phyloP scores from a whole-genome alignment of 192 early-diverging fungal species.

The Gonapodya prolifera region DNA sequence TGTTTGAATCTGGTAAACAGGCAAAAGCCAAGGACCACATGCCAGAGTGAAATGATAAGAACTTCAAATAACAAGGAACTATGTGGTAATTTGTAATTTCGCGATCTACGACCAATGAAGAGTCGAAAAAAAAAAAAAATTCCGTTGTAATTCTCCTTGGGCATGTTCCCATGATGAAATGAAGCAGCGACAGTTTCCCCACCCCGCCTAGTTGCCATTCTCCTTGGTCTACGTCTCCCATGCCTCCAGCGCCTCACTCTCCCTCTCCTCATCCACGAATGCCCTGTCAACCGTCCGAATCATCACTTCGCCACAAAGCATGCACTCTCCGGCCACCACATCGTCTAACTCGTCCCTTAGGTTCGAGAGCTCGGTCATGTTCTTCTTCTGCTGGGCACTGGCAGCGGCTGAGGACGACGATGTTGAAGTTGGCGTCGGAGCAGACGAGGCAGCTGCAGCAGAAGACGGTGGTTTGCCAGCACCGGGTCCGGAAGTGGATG shows the following conservation, averaged over 20 bases:
- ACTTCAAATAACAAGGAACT: too few relatives aligned
- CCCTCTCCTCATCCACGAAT: slow-evolving; percentile 48
- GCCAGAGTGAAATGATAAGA: too few relatives aligned
- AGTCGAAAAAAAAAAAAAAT: too few relatives aligned
- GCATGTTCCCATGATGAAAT: too few relatives aligned
- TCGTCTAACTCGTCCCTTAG: slow-evolving; percentile 61
- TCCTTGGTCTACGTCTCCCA: neutral
- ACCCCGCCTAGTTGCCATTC: too few relatives aligned
- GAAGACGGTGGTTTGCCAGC: neutral
- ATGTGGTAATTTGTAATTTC: too few relatives aligned
- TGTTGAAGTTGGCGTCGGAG: neutral
- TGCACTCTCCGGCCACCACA: slow-evolving; percentile 73
- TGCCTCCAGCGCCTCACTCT: slow-evolving; percentile 17
- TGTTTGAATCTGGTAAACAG: too few relatives aligned
- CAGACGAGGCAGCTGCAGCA: neutral
- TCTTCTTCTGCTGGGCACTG: slow-evolving; percentile 12
- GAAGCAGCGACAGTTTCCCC: too few relatives aligned
- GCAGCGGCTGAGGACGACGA: neutral
- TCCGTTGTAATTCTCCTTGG: too few relatives aligned
- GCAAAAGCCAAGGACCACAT: too few relatives aligned
- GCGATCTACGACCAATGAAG: too few relatives aligned
- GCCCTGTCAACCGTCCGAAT: slow-evolving; percentile 76
- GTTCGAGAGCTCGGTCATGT: neutral
- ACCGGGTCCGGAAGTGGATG: neutral
- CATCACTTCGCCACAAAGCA: slow-evolving; percentile 92